phyloP scores from a whole-genome alignment of 2,329 filamentous ascomycete species.

The Penicillium psychrosexuale region DNA sequence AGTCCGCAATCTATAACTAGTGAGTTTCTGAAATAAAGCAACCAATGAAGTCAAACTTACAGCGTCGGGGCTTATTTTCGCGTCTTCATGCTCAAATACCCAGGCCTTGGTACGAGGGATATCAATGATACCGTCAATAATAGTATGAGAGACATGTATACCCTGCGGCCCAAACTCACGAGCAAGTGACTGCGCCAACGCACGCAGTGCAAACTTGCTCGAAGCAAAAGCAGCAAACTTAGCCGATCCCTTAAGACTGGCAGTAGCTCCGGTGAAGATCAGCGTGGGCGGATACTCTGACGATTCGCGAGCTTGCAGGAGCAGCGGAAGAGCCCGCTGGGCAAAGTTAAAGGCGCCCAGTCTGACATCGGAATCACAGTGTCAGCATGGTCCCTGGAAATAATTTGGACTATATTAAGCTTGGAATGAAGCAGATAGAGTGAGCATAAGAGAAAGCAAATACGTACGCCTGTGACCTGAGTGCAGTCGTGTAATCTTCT shows the following conservation, averaged over 20 bases:
- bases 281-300: conserved; percentile 67
- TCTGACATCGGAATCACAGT: conserved; percentile 19
- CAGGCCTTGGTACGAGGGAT: conserved; percentile 67
- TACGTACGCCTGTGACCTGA: conserved; percentile 50
- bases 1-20: conserved; percentile 68
- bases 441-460: not conserved
- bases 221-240: conserved; percentile 69
- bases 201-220: conserved; percentile 76
- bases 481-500: conserved; percentile 54
- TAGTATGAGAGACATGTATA: conserved; percentile 76
- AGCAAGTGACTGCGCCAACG: conserved; percentile 70
- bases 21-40: conserved; percentile 4
- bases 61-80: conserved; percentile 70
- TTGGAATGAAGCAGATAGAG: too few relatives aligned
- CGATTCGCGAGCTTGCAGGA: conserved; percentile 58
- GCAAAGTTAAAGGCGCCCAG: conserved; percentile 73
- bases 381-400: not conserved
- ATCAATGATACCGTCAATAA: conserved; percentile 84
- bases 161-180: conserved; percentile 82
- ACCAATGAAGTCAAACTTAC: conserved; percentile 49
- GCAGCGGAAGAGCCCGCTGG: conserved; percentile 65
- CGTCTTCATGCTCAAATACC: conserved; percentile 56
- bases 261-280: conserved; percentile 84
- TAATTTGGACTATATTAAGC: not conserved
- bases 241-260: conserved; percentile 69